Evolutionary conservation across 768 basidiomycete genomes (phyloP).

Genomic region (Hygrophorus russula): DNA sequence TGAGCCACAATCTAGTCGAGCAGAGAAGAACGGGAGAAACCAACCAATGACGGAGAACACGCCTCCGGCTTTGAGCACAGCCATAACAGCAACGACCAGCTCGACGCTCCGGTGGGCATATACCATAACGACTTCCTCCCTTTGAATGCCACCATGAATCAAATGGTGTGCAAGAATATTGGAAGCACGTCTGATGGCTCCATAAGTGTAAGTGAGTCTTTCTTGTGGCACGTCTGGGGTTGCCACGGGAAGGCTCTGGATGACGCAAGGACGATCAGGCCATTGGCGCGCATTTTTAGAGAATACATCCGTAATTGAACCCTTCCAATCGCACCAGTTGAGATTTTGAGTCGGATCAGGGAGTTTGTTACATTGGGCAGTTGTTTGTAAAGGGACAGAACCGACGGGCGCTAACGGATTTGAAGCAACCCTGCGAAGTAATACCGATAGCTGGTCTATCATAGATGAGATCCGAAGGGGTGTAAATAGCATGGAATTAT

Average conservation of each 20-base stretch:
- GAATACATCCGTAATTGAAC: constrained; percentile 94
- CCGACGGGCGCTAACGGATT: constrained; percentile 66
- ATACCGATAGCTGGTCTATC: constrained; percentile 73
- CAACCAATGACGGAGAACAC: constrained; percentile 95
- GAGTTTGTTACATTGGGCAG: constrained; percentile 53
- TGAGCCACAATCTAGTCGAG: not conserved
- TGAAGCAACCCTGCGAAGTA: constrained; percentile 60
- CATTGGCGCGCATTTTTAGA: constrained; percentile 69
- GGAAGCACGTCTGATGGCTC: constrained; percentile 69
- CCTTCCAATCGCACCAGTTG: constrained; percentile 96
- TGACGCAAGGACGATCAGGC: constrained; percentile 81
- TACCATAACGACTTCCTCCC: constrained; percentile 96
- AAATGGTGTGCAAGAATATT: constrained; percentile 90
- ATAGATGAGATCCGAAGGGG: constrained; percentile 63
- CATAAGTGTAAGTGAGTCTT: constrained; percentile 61
- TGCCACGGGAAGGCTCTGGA: constrained; percentile 56
- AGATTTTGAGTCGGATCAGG: constrained; percentile 83
- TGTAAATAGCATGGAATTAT: constrained; percentile 93
- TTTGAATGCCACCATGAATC: constrained; percentile 71
- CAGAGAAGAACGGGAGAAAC: constrained; percentile 14
- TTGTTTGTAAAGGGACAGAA: constrained; percentile 69
- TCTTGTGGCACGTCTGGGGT: constrained; percentile 34
- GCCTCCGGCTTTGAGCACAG: constrained; percentile 88
- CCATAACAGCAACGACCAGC: constrained; percentile 95
- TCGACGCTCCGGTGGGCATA: constrained; percentile 96